Base-by-base conservation (phyloP, 2,329 filamentous ascomycete species). In the Claviceps purpurea region DNA sequence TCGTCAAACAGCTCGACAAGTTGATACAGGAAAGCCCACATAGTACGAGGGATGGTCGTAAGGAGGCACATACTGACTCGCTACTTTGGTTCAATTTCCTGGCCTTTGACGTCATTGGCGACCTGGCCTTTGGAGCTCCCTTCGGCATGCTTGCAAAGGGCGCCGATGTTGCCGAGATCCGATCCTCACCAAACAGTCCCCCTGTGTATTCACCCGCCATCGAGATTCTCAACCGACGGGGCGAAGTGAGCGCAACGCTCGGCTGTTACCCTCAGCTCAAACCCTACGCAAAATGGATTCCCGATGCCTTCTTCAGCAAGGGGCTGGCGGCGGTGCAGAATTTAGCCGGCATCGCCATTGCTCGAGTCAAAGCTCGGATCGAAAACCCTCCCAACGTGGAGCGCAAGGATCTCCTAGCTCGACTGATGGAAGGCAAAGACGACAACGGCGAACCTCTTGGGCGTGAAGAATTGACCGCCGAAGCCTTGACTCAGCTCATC, bases 401-500 rank as follows among this genome's bases (percentile, higher is more conserved):
- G 39, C 84, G 89, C 55, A 83, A 84, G 48, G 89, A 96, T 61
- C 77, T 96, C 1, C 81, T 95, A 4, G 82, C 86, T 1, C 78
- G 87, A 2, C 73, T 96, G 10, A 91, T 94, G 81, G 85, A 94
- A 68, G 89, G 87, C 47, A 83, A 85, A 52, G 88, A 95, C 64
- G 84, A 87, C 55, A 84, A 79, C 24, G 89, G 89, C 52, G 73
- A 87, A 54, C 83, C 81, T 11, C 77, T 95, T 0, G 83, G 86
- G 4, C 78, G 86, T 26, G 78, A 85, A 59, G 89, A 95, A 64
- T 74, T 95, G 50, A 94, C 88, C 0, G 89, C 89, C 39, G 90
- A 95, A 70, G 89, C 89, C 0, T 72, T 95, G 26, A 95, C 89
- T 0, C 89, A 95, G 66, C 77, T 95, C 43, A 95, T 89, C 59